A percentile compares a stretch with the other conserved stretches of the same genome.
phyloP scores from a whole-genome alignment of 1,139 yeast species.

The Yamadazyma triangularis region DNA sequence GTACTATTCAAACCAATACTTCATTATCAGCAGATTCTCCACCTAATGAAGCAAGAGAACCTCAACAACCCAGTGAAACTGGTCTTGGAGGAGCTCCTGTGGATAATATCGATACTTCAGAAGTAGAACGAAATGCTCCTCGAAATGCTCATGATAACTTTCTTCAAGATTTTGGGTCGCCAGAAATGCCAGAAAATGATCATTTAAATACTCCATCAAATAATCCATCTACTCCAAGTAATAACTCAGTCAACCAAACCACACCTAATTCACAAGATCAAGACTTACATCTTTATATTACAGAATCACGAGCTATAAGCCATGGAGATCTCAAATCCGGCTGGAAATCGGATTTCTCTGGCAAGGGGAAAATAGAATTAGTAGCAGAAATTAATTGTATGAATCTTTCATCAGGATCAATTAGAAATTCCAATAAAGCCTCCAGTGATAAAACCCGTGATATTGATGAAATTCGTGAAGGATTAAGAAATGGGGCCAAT shows the following conservation, averaged over 20 bases:
- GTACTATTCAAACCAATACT: conserved; percentile 33
- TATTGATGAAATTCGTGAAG: conserved; percentile 22
- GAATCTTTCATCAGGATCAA: conserved; percentile 52
- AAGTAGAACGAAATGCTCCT: conserved; percentile 19
- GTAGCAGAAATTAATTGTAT: conserved; percentile 63
- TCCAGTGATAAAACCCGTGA: conserved; percentile 19
- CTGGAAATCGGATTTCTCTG: conserved; percentile 89
- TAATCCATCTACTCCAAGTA: background rate
- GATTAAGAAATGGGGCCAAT: conserved; percentile 46
- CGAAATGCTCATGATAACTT: conserved; percentile 22
- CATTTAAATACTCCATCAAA: background rate
- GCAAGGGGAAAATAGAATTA: conserved; percentile 71
- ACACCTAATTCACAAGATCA: conserved; percentile 5
- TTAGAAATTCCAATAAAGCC: conserved; percentile 23
- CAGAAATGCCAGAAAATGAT: background rate
- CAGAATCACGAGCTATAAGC: conserved; percentile 68
- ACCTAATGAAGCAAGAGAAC: conserved; percentile 8
- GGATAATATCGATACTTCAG: conserved; percentile 10
- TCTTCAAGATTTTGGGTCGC: conserved; percentile 24
- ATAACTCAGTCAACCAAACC: conserved; percentile 2
- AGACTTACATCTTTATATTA: conserved; percentile 47
- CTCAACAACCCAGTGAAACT: conserved; percentile 5
- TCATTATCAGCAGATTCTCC: conserved; percentile 12
- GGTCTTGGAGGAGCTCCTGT: conserved; percentile 12
- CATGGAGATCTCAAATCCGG: conserved; percentile 83